Evolutionary conservation across 129 eudicot genomes (phyloP), one percentile per base, ranked within the genome.

Genomic region (Centrapalus pauciflorus): DNA sequence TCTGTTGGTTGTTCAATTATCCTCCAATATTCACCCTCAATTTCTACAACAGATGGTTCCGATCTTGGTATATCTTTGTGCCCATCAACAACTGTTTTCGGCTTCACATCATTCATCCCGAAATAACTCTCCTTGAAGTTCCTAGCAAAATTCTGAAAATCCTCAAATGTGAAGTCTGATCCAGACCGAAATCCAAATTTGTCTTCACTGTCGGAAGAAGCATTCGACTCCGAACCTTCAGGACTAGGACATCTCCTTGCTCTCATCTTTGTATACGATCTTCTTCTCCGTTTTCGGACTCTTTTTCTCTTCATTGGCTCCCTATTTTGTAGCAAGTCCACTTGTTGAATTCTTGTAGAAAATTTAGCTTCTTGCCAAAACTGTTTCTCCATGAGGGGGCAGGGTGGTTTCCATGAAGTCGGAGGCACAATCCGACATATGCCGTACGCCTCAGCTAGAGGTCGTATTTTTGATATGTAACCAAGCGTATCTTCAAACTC

Each of bases 21-120:
- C 64, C 96, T 77, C 96, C 96, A 88, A 64, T 88, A 88, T 67
- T 88, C 96, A n/a, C 89, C 92, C 74, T 88, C 96, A 5, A 88
- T 88, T 45, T 82, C 86, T 14, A 75, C 83, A 77, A 88, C 56
- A 2, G 92, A 77, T 14, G 96, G 96, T 35, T 73, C 77, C 81
- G 64, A 64, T 24, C 41, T 79, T 25, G 67, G 28, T 3, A 16
- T 58, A 24, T 65, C 60, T 46, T 60, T 77, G 11, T n/a, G 16
- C 23, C 63, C 77, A 43, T 64, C 55, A 48, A 54, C 9, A 8
- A 2, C 8, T 5, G 7, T 48, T 24, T 52, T 54, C 30, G 37
- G 50, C 29, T 20, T 64, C 21, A 27, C 74, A 55, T 84, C 84
- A 13, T 80, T 62, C 66, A 76, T 13, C 24, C 77, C 82, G 14